Percentiles rank a stretch among this genome's conserved stretches.
phyloP scores from a whole-genome alignment of 108 stramenopile species.

The Skeletonema menzelii region DNA sequence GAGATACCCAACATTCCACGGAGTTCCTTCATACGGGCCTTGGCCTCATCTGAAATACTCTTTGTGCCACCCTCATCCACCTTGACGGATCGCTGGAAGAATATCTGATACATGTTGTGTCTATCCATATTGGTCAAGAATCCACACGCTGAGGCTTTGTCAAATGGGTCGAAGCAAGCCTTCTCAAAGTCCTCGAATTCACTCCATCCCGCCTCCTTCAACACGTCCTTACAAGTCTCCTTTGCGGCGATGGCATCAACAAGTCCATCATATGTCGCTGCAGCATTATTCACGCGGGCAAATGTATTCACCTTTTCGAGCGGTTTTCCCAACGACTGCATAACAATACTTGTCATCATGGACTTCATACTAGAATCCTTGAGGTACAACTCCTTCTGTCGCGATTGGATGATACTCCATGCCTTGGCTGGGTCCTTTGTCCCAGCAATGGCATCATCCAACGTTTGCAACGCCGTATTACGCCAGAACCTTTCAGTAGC shows the following conservation, averaged over 20 bases:
- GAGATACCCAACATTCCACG: slow-evolving; percentile 70
- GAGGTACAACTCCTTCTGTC: slow-evolving; percentile 71
- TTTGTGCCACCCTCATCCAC: slow-evolving; percentile 53
- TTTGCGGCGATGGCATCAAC: slow-evolving; percentile 76
- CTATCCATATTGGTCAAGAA: slow-evolving; percentile 62
- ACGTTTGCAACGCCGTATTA: slow-evolving; percentile 57
- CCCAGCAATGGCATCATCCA: slow-evolving; percentile 56
- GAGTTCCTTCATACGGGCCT: slow-evolving; percentile 50
- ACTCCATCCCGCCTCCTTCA: slow-evolving; percentile 70
- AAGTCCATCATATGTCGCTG: slow-evolving; percentile 68
- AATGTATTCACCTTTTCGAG: slow-evolving; percentile 72
- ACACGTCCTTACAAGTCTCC: slow-evolving; percentile 59
- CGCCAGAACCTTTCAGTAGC: slow-evolving; percentile 72
- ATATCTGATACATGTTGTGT: slow-evolving; percentile 76
- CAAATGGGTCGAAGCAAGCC: slow-evolving; percentile 73
- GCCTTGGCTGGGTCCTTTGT: slow-evolving; percentile 57
- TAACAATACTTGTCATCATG: slow-evolving; percentile 69
- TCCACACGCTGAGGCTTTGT: slow-evolving; percentile 69
- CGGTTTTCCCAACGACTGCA: slow-evolving; percentile 75
- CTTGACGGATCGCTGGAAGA: slow-evolving; percentile 61
- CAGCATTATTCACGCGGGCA: slow-evolving; percentile 80
- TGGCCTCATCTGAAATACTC: slow-evolving; percentile 61
- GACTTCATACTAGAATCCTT: slow-evolving; percentile 53
- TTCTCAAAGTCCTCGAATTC: slow-evolving; percentile 71
- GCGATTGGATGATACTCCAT: slow-evolving; percentile 66